Evolutionary conservation across 257 asterid genomes (phyloP), one percentile per base, ranked within the genome.

Genomic region (Penstemon newberryi): DNA sequence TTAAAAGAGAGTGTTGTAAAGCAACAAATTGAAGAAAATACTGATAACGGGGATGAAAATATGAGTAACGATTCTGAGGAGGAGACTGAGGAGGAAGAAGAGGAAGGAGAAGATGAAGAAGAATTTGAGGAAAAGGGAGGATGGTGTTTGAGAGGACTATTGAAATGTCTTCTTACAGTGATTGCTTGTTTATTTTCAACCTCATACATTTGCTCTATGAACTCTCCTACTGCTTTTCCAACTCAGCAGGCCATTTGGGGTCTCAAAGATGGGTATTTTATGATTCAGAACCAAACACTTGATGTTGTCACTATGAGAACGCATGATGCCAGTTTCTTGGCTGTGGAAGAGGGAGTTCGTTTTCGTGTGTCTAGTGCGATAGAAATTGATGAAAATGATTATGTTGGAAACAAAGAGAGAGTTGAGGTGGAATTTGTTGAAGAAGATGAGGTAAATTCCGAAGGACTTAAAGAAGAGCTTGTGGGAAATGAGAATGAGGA

Each of bases 141-240:
- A 56, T 73, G 88, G 85, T 71, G 82, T 69, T 39, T 84, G 8
- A 72, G 76, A 73, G 80, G 87, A 68, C 41, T 79, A 3, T 1
- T 84, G 8, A 84, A 83, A 57, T n/a, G 78, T 78, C 43, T 87
- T 60, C 57, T 86, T 59, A 59, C 77, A 12, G 25, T 81, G 80
- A 58, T 56, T 67, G 79, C 73, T 49, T 75, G 83, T 52, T 62
- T 76, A 6, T 62, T 79, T 18, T 84, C 82, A 7, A 77, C 81
- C 3, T 70, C 81, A 4, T 83, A 77, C 70, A 75, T 82, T 53
- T 69, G 79, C 70, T 71, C 84, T 1, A 67, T 70, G 82, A 71
- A 76, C 65, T 70, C 82, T 25, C 73, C 85, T 41, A 39, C 69
- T 3, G 39, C 78, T 55, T 70, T 73, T 4, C 71, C 81, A 0